Evolutionary conservation across 148 eudicot genomes (phyloP), one percentile per base, ranked within the genome.

Genomic region (Chenopodium album): DNA sequence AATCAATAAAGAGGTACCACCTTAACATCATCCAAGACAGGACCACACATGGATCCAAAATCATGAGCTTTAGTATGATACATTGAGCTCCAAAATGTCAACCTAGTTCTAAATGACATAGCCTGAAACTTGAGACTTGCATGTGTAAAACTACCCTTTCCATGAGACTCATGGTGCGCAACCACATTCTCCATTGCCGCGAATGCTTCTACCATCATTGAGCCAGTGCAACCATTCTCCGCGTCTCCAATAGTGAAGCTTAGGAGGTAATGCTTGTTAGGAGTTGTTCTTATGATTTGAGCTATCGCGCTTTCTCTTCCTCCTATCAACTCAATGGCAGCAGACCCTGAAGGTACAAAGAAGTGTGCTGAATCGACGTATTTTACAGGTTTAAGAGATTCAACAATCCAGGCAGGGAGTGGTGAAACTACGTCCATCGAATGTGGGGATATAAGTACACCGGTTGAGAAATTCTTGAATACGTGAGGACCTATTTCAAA

Each of bases 291-390:
- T 54, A 82, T 59, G 54, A 84, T 80, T 79, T 94, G 95, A 7
- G 98, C 85, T 6, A 94, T 88, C 29, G 91, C 94, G 19, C 90
- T 90, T 65, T 94, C 98, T 78, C 93, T 85, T 13, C 97, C 97
- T 2, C 90, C 95, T 0, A 92, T 87, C 1, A 93, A 72, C 77
- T 94, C 95, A 20, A 94, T 23, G 0, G 85, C 86, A 2, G 73
- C 37, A 20, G 76, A n/a, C 14, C 85, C 88, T 29, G 82, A 62
- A 23, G 90, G 90, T 9, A 88, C 86, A 0, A 48, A 78, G 86
- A 85, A 85, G 76, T 88, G 90, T 52, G 64, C 54, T 20, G 88
- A 83, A 50, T 88, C 88, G 13, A 88, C 67, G 81, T 78, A 85
- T 22, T 83, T 81, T 62, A 88, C 83, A 0, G 90, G 86, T 47